Evolutionary conservation across 768 basidiomycete species (phyloP).

Genomic region (Chiua virens): DNA sequence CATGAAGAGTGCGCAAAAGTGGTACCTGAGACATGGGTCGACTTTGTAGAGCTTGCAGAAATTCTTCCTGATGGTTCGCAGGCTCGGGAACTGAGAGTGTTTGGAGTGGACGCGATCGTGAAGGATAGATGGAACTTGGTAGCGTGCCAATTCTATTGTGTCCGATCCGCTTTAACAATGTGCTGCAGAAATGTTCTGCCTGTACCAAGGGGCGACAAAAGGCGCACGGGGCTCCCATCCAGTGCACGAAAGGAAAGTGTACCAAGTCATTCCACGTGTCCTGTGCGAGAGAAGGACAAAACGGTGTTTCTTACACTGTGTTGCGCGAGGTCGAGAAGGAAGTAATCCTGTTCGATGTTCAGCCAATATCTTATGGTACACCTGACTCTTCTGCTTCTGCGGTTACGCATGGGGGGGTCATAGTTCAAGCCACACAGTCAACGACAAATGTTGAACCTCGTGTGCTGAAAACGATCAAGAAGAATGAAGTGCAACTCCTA

Average conservation of each 20-base stretch:
- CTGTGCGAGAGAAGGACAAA: constrained; percentile 64
- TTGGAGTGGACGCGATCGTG: constrained; percentile 85
- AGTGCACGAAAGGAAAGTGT: constrained; percentile 94
- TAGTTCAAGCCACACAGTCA: constrained; percentile 1
- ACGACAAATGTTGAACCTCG: constrained; percentile 14
- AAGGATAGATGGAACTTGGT: constrained; percentile 94
- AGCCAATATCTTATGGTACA: constrained; percentile 14
- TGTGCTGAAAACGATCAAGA: constrained; percentile 69
- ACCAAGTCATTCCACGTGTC: constrained; percentile 91
- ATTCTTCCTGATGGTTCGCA: constrained; percentile 31
- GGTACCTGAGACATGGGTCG: constrained; percentile 92
- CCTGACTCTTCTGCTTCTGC: not conserved
- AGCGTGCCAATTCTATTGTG: constrained; percentile 26
- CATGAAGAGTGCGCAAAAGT: constrained; percentile 79
- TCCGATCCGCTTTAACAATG: not conserved
- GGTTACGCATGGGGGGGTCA: not conserved
- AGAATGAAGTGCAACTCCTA: constrained; percentile 70
- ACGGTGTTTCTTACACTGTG: constrained; percentile 59
- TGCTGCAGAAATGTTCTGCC: constrained; percentile 81
- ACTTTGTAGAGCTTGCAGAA: constrained; percentile 50
- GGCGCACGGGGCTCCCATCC: constrained; percentile 78
- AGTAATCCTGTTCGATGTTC: constrained; percentile 60
- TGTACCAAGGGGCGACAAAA: constrained; percentile 71
- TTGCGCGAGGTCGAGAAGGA: constrained; percentile 79
- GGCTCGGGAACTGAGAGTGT: constrained; percentile 55